phyloP scores from a whole-genome alignment of 192 early-diverging fungal species.

The Linnemannia hyalina region DNA sequence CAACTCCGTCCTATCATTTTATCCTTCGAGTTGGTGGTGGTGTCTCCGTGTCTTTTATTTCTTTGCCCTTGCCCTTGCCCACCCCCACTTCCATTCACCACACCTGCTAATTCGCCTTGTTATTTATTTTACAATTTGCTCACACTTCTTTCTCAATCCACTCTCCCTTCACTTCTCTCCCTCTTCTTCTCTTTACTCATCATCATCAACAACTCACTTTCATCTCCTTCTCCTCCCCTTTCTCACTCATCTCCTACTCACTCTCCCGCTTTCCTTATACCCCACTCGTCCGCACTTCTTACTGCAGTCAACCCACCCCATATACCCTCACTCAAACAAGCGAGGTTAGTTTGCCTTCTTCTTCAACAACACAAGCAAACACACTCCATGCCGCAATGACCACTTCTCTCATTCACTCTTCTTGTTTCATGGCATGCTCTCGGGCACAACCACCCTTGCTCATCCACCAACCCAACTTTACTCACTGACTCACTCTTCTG shows the following conservation, averaged over 20 bases:
- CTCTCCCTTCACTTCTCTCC: neutral
- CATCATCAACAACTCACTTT: neutral
- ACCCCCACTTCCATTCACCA: too few species aligned
- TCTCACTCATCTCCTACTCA: too few species aligned
- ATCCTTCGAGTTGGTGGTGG: too few species aligned
- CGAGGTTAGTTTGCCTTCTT: neutral
- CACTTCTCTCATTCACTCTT: neutral
- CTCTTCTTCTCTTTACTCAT: neutral
- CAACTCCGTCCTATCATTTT: too few species aligned
- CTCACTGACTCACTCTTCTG: neutral
- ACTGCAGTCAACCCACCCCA: neutral
- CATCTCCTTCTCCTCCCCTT: neutral
- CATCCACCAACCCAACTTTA: neutral
- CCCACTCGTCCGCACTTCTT: too few species aligned
- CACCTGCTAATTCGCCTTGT: too few species aligned
- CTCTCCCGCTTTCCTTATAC: too few species aligned
- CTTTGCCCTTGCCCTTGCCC: too few species aligned
- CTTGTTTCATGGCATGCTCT: neutral
- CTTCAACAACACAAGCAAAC: neutral
- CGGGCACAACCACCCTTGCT: neutral
- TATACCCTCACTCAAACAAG: neutral
- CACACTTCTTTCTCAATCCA: too few species aligned
- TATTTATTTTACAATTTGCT: too few species aligned
- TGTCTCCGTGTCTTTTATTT: too few species aligned
- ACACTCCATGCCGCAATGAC: constrained; percentile 1